Evolutionary conservation across 73 alveolate species (phyloP).

Genomic region (Tetrahymena borealis): DNA sequence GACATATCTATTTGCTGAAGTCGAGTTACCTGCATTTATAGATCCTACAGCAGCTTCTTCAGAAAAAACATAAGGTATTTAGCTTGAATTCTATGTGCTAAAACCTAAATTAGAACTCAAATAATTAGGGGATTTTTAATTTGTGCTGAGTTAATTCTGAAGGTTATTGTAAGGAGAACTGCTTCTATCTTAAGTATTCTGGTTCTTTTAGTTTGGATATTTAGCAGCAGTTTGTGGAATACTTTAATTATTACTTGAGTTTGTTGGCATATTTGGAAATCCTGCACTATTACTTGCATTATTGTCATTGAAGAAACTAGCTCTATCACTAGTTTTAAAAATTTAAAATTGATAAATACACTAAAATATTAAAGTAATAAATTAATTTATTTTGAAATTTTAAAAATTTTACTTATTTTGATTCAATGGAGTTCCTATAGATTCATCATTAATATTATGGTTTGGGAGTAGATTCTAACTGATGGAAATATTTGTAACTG

Average conservation of each 20-base stretch:
- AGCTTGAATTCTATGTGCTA: background rate
- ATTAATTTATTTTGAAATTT: too few species aligned
- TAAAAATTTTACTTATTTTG: background rate
- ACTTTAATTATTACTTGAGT: background rate
- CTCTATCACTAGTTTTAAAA: background rate
- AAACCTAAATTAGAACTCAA: background rate
- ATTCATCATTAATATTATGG: background rate
- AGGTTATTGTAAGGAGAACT: background rate
- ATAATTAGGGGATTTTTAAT: background rate
- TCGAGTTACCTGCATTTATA: background rate
- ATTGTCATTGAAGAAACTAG: background rate
- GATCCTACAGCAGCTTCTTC: background rate
- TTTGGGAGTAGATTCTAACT: background rate
- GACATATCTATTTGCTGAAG: background rate
- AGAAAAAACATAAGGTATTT: background rate
- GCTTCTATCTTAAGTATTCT: background rate
- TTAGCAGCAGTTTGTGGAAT: background rate
- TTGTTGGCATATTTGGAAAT: background rate
- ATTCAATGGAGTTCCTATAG: background rate
- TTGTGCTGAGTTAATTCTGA: background rate
- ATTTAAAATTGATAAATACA: too few species aligned
- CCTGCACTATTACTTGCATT: background rate
- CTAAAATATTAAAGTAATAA: too few species aligned
- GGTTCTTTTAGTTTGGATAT: background rate
- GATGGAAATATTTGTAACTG: background rate